These are phyloP conservation scores for Arabis alpina DNA, from an alignment of 345 rosid species.

Conservation along the genomic window DNA sequence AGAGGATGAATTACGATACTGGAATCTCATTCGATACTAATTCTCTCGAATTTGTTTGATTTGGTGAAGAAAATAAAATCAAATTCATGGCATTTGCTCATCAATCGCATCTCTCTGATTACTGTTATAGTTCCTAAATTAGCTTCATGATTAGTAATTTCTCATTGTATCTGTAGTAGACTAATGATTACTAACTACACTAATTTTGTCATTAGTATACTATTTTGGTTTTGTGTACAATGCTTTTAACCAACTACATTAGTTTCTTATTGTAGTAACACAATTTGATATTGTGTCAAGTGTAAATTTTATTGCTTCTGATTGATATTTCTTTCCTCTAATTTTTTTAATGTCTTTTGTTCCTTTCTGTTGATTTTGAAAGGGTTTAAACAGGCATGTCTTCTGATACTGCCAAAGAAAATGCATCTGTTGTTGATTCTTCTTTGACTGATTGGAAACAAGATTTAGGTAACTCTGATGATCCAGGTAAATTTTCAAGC, in stretches of 20 bases:
- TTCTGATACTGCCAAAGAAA: constrained; percentile 79
- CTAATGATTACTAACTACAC: constrained; percentile 8
- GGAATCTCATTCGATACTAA: background rate
- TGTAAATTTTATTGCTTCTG: constrained; percentile 1
- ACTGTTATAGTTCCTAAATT: constrained; percentile 7
- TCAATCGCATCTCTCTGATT: background rate
- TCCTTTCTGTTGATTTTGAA: background rate
- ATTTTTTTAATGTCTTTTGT: too few species aligned
- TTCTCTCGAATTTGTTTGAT: background rate
- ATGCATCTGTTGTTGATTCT: constrained; percentile 90
- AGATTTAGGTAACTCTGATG: constrained; percentile 69
- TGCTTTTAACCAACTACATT: constrained; percentile 8
- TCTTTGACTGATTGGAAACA: constrained; percentile 80
- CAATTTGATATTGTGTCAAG: background rate
- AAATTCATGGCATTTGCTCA: background rate
- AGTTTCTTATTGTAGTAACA: background rate
- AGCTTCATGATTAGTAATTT: constrained; percentile 1
- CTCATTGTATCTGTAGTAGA: constrained; percentile 1
- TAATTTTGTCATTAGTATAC: background rate
- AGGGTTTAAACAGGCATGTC: constrained; percentile 59
- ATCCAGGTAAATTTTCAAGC: constrained; percentile 59
- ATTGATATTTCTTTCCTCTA: background rate
- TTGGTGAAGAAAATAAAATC: too few species aligned
- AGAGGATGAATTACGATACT: background rate
- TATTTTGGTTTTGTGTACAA: background rate